These are phyloP conservation scores for Ustilago bromivora DNA, from an alignment of 1,284 basidiomycete species.

Conservation along the genomic window DNA sequence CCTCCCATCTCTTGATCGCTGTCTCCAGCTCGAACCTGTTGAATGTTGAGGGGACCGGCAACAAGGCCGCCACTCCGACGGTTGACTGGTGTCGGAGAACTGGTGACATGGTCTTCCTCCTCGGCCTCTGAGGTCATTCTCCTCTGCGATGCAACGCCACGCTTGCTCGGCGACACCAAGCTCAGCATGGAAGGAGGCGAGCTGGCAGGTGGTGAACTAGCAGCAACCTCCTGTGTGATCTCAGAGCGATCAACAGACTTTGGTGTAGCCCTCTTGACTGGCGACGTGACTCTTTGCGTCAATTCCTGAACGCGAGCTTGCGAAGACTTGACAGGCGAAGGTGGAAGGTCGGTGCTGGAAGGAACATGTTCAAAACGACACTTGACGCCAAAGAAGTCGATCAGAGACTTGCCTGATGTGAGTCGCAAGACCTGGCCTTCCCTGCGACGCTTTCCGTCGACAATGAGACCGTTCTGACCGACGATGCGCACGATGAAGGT, in stretches of 20 bases:
- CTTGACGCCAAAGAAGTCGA: slow-evolving; percentile 65
- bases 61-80: slow-evolving; percentile 35
- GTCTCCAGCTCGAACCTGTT: slow-evolving; percentile 35
- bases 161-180: slow-evolving; percentile 26
- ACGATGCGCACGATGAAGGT: slow-evolving; percentile 63
- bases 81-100: slow-evolving; percentile 38
- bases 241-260: neutral
- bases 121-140: slow-evolving; percentile 4
- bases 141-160: slow-evolving; percentile 2
- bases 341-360: slow-evolving; percentile 21
- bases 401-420: slow-evolving; percentile 42
- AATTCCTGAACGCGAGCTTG: slow-evolving; percentile 23
- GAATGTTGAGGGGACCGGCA: slow-evolving; percentile 41
- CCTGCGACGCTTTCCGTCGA: slow-evolving; percentile 63
- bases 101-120: slow-evolving; percentile 32
- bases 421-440: slow-evolving; percentile 63
- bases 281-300: slow-evolving; percentile 41
- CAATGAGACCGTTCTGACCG: slow-evolving; percentile 67
- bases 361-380: slow-evolving; percentile 44
- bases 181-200: slow-evolving; percentile 34
- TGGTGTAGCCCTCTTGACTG: slow-evolving; percentile 28
- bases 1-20: slow-evolving; percentile 37
- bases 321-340: slow-evolving; percentile 32
- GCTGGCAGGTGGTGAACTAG: slow-evolving; percentile 39
- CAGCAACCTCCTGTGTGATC: slow-evolving; percentile 3